Percentiles rank a stretch among this genome's conserved stretches.
These are phyloP conservation scores for Biscogniauxia marginata DNA, from an alignment of 2,329 filamentous ascomycete genomes.

Conservation along the genomic window DNA sequence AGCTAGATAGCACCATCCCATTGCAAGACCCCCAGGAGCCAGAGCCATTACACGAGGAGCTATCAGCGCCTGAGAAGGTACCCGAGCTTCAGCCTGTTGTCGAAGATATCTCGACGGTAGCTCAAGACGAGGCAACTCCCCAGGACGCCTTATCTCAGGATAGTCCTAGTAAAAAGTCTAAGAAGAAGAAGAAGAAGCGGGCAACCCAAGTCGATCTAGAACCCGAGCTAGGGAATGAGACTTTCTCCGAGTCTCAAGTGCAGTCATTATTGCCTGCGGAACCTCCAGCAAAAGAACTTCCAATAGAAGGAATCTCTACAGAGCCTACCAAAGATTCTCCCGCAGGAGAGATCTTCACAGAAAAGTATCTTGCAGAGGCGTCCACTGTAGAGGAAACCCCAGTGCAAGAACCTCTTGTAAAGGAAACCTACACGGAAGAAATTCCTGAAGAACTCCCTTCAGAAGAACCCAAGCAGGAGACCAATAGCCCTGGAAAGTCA, in stretches of 20 bases:
- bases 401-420: not conserved
- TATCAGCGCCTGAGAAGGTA: not conserved
- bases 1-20: constrained; percentile 9
- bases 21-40: not conserved
- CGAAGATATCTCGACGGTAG: constrained; percentile 20
- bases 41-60: not conserved
- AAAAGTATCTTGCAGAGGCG: not conserved
- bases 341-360: too few species aligned
- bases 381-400: not conserved
- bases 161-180: constrained; percentile 26
- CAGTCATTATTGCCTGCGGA: constrained; percentile 6
- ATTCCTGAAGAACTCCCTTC: not conserved
- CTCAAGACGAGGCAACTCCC: constrained; percentile 19
- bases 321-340: not conserved
- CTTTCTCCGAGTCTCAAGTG: constrained; percentile 11
- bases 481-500: not conserved
- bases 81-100: not conserved
- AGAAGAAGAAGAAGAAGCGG: constrained; percentile 36
- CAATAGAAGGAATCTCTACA: not conserved
- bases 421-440: too few species aligned
- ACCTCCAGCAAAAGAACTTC: constrained; percentile 4
- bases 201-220: constrained; percentile 15
- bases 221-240: constrained; percentile 7
- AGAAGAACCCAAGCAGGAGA: not conserved
- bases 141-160: constrained; percentile 19